Evolutionary conservation across 495 filamentous ascomycete species (phyloP), one percentile per base, ranked within the genome.

Genomic region (Hypoxylon lienhwacheense): DNA sequence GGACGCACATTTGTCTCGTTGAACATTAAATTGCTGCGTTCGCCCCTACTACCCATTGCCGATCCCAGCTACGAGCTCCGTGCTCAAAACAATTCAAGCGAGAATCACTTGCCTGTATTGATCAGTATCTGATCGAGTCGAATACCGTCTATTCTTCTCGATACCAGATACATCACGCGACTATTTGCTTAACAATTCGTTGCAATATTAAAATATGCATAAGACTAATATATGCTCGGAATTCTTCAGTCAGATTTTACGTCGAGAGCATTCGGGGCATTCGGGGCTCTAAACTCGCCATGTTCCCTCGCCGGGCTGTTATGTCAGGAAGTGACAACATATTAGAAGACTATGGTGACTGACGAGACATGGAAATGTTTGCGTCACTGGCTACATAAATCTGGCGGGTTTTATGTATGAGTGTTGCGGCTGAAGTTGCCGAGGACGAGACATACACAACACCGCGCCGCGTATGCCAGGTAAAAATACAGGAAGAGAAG

Each of bases 91-190:
- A 11, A 16, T 2, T 8, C 16, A 12, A 21, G 4, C 16, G 16
- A 14, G 16, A 31, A 31, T 31, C 25, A 28, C 46, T 40, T 25
- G 2, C 17, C 17, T 43, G 12, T 31, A 22, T 15, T 7, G 37
- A 44, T n/a, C 17, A 50, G n/a, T n/a, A n/a, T n/a, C n/a, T 26
- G 20, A 24, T 26, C 25, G 37, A 31, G 21, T 49, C 32, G 21
- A 45, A 45, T 50, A 5, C 7, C 10, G 11, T 22, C 17, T 12
- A 1, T 8, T 10, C 10, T 7, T 10, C 14, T 46, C 41, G 14
- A 34, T n/a, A 31, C 11, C 21, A 20, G 15, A 41, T 39, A 21
- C 28, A 35, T 19, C 7, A 15, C 14, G 35, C 29, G 16, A 17
- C 12, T n/a, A 12, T 15, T 16, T 8, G 12, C 19, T 16, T 8